Evolutionary conservation across 106 monocot species (phyloP).

Genomic region (Posidonia australis): DNA sequence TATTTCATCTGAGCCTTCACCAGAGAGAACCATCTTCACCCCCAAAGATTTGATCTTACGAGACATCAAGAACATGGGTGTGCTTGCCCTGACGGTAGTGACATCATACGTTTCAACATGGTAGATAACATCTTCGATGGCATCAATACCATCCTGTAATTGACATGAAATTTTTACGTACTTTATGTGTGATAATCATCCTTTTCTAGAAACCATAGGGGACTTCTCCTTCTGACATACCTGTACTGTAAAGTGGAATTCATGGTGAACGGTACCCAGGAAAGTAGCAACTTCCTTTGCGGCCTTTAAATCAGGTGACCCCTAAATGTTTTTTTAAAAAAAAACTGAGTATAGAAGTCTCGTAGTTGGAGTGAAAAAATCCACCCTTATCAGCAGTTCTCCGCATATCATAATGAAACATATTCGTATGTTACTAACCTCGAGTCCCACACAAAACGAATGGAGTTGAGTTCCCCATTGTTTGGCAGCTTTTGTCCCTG

Average conservation of each 20-base stretch:
- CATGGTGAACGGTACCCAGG: not conserved
- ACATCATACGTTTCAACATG: conserved; percentile 63
- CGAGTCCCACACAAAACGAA: conserved; percentile 45
- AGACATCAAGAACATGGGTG: conserved; percentile 65
- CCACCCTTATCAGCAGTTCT: no score
- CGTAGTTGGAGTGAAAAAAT: no score
- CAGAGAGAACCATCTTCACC: conserved; percentile 62
- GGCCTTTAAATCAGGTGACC: no score
- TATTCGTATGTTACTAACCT: no score
- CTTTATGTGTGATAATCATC: not conserved
- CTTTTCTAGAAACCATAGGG: not conserved
- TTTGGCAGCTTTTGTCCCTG: conserved; percentile 41
- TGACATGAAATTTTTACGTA: not conserved
- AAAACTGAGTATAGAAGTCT: no score
- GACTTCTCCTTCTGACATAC: no score
- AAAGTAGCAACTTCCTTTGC: not conserved
- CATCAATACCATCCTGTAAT: conserved; percentile 57
- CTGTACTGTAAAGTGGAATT: not conserved
- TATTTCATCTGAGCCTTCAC: conserved; percentile 56
- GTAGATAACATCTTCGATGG: conserved; percentile 62
- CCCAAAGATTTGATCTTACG: conserved; percentile 52
- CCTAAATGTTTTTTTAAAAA: no score
- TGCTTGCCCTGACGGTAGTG: conserved; percentile 56
- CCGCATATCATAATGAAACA: no score
- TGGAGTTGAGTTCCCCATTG: conserved; percentile 60